Conservation (phyloP, 805 yeast species). For the Blastobotrys peoriensis region DNA sequence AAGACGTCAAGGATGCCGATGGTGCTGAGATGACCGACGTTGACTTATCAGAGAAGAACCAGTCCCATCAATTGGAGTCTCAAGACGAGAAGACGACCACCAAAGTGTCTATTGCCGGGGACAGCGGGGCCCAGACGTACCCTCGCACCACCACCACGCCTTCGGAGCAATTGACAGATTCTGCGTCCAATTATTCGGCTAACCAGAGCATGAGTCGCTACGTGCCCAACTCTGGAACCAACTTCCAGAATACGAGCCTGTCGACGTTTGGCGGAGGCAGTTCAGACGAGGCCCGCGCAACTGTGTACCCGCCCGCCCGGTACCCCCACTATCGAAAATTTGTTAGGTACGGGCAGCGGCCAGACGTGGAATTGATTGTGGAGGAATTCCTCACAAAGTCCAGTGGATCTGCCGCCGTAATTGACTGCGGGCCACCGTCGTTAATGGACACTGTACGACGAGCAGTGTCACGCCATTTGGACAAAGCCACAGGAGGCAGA, state of each 20-base stretch:
- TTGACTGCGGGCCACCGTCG: conserved; percentile 57
- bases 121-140: neutral
- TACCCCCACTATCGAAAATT: conserved; percentile 6
- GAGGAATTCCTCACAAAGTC: conserved; percentile 34
- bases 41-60: neutral
- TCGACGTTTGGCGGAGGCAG: neutral
- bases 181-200: neutral
- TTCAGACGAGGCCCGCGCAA: neutral
- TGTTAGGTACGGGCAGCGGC: conserved; percentile 32
- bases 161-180: neutral
- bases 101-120: neutral
- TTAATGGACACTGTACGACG: conserved; percentile 55
- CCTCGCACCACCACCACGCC: neutral
- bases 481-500: conserved; percentile 37
- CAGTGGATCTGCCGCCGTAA: conserved; percentile 42
- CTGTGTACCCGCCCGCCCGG: neutral
- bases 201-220: neutral
- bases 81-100: no score
- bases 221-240: neutral
- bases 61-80: neutral
- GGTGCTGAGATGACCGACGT: neutral
- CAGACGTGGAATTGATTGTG: conserved; percentile 39
- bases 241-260: neutral
- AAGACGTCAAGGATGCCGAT: neutral
- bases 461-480: conserved; percentile 39